Evolutionary conservation across 2,329 filamentous ascomycete genomes (phyloP).

Genomic region (Alternaria viburni): DNA sequence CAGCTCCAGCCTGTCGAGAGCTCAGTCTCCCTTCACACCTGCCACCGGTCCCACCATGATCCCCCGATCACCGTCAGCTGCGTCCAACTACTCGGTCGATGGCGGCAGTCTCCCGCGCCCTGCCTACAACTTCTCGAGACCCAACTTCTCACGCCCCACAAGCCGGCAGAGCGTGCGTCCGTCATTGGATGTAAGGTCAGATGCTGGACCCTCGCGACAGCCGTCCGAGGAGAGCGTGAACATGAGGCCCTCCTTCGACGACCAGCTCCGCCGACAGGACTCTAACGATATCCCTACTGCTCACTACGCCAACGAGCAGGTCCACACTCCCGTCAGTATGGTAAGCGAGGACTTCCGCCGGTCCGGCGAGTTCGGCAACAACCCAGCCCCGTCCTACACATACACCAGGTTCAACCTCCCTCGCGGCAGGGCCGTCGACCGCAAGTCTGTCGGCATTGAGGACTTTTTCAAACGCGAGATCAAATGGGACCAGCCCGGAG

Average conservation of each 20-base stretch:
- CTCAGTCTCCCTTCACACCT: slow-evolving; percentile 69
- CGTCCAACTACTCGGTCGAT: slow-evolving; percentile 77
- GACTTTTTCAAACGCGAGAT: slow-evolving; percentile 58
- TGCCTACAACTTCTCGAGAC: slow-evolving; percentile 77
- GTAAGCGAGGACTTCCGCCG: slow-evolving; percentile 72
- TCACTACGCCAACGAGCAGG: slow-evolving; percentile 67
- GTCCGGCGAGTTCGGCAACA: slow-evolving; percentile 55
- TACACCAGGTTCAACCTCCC: slow-evolving; percentile 87
- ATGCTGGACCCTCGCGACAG: slow-evolving; percentile 46
- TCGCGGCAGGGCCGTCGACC: slow-evolving; percentile 78
- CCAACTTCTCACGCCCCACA: slow-evolving; percentile 89
- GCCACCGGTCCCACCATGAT: slow-evolving; percentile 61
- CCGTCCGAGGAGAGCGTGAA: slow-evolving; percentile 45
- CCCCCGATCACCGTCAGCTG: slow-evolving; percentile 81
- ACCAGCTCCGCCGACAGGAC: slow-evolving; percentile 46
- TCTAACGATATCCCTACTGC: slow-evolving; percentile 60
- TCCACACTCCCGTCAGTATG: slow-evolving; percentile 74
- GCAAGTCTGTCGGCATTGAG: slow-evolving; percentile 54
- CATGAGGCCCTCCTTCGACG: slow-evolving; percentile 50
- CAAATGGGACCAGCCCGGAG: slow-evolving; percentile 63
- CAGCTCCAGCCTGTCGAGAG: slow-evolving; percentile 67
- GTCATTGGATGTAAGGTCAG: slow-evolving; percentile 45
- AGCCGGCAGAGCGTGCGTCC: slow-evolving; percentile 71
- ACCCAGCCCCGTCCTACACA: slow-evolving; percentile 74
- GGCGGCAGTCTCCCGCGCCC: slow-evolving; percentile 68